phyloP scores from a whole-genome alignment of 345 rosid species.

The Heritiera fomes region DNA sequence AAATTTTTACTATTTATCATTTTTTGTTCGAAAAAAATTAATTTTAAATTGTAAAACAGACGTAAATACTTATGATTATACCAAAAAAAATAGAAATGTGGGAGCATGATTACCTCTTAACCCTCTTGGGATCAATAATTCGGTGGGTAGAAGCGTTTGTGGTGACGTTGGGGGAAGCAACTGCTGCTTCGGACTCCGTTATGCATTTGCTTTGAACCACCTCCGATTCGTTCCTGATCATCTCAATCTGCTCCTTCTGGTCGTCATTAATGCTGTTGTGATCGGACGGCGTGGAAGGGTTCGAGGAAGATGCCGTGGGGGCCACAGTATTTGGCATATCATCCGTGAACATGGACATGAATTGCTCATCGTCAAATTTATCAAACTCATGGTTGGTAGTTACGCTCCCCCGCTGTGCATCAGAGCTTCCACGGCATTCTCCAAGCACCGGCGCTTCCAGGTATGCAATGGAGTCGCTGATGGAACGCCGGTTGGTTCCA shows the following conservation, averaged over 20 bases:
- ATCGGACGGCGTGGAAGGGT: constrained; percentile 74
- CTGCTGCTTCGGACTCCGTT: constrained; percentile 31
- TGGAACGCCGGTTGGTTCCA: constrained; percentile 68
- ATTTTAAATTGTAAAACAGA: too few relatives aligned
- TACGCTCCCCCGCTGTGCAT: not conserved
- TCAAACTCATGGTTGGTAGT: constrained; percentile 40
- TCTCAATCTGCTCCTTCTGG: constrained; percentile 26
- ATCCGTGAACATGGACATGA: constrained; percentile 77
- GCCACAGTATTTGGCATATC: constrained; percentile 54
- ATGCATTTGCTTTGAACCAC: constrained; percentile 67
- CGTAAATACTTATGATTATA: too few relatives aligned
- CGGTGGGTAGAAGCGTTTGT: constrained; percentile 38
- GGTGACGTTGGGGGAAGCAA: constrained; percentile 23
- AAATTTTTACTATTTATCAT: too few relatives aligned
- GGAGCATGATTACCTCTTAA: constrained; percentile 61
- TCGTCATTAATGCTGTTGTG: constrained; percentile 68
- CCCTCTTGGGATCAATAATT: constrained; percentile 78
- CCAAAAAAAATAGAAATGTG: not conserved
- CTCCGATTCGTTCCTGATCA: constrained; percentile 39
- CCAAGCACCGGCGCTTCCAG: constrained; percentile 46
- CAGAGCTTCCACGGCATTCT: constrained; percentile 18
- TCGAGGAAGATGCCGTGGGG: constrained; percentile 50
- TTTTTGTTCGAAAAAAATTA: too few relatives aligned
- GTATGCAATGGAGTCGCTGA: constrained; percentile 75
- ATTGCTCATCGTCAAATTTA: constrained; percentile 74